A percentile compares a stretch with the other conserved stretches of the same genome.
phyloP scores from a whole-genome alignment of 1,139 yeast species.

The Kurtzmaniella quercitrusa region DNA sequence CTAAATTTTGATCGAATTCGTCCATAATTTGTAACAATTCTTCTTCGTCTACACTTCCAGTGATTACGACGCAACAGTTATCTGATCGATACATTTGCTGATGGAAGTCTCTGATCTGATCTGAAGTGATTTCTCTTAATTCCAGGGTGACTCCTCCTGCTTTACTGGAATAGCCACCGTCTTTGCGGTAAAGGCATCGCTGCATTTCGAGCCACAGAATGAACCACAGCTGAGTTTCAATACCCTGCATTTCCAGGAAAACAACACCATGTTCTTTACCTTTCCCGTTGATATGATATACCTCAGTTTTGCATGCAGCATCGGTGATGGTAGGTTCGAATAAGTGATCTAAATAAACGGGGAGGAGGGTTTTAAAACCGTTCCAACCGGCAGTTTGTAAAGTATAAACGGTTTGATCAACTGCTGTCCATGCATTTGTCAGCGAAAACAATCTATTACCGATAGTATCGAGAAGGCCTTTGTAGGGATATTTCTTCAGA shows the following conservation, averaged over 20 bases:
- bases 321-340: constrained; percentile 83
- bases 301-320: constrained; percentile 90
- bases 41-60: constrained; percentile 75
- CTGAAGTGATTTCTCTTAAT: constrained; percentile 67
- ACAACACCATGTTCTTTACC: constrained; percentile 97
- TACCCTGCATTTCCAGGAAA: constrained; percentile 95
- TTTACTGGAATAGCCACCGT: constrained; percentile 84
- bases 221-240: constrained; percentile 77
- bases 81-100: constrained; percentile 70
- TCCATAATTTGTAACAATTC: constrained; percentile 63
- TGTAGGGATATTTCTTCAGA: constrained; percentile 81
- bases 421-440: constrained; percentile 97
- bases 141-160: constrained; percentile 89
- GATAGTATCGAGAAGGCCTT: constrained; percentile 82
- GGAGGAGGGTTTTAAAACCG: constrained; percentile 79
- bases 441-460: constrained; percentile 83
- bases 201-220: constrained; percentile 62
- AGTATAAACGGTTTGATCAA: constrained; percentile 94
- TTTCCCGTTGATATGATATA: constrained; percentile 86
- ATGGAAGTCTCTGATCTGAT: constrained; percentile 76
- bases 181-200: constrained; percentile 51
- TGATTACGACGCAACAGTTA: constrained; percentile 74
- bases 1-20: constrained; percentile 59
- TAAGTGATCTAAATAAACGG: constrained; percentile 87
- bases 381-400: constrained; percentile 95